A percentile compares a stretch with the other conserved stretches of the same genome.
phyloP scores from a whole-genome alignment of 2,329 filamentous ascomycete species.

The Diaporthe sp. region DNA sequence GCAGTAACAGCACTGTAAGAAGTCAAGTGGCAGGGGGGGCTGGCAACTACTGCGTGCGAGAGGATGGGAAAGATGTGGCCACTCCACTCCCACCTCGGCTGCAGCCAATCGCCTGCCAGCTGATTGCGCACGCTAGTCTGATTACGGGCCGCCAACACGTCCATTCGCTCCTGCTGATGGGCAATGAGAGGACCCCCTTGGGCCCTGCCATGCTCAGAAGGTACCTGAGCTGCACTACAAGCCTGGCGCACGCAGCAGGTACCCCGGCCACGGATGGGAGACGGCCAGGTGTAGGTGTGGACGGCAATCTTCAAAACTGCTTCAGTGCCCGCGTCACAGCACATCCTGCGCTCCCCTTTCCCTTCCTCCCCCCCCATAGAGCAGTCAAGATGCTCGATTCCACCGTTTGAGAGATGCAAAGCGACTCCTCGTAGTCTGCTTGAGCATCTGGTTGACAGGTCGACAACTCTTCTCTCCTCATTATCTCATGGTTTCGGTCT shows the following conservation, averaged over 20 bases:
- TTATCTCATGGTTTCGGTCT: conserved; percentile 41
- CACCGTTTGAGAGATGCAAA: conserved; percentile 64
- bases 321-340: conserved; percentile 47
- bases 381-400: conserved; percentile 68
- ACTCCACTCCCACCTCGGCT: conserved; percentile 16
- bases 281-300: conserved; percentile 10
- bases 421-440: conserved; percentile 71
- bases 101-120: conserved; percentile 27
- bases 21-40: conserved; percentile 25
- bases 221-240: conserved; percentile 26
- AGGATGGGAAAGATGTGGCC: conserved; percentile 16
- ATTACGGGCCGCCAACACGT: conserved; percentile 29
- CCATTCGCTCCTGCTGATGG: conserved; percentile 26
- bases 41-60: not conserved
- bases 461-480: conserved; percentile 47
- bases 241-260: not conserved
- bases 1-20: conserved; percentile 18
- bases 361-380: conserved; percentile 63
- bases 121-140: conserved; percentile 30
- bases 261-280: not conserved
- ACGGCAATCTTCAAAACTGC: conserved; percentile 52
- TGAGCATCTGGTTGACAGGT: conserved; percentile 48
- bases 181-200: conserved; percentile 4
- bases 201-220: conserved; percentile 6
- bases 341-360: conserved; percentile 47